Evolutionary conservation across 768 basidiomycete species (phyloP).

Genomic region (Chalciporus sphaerocephalus): DNA sequence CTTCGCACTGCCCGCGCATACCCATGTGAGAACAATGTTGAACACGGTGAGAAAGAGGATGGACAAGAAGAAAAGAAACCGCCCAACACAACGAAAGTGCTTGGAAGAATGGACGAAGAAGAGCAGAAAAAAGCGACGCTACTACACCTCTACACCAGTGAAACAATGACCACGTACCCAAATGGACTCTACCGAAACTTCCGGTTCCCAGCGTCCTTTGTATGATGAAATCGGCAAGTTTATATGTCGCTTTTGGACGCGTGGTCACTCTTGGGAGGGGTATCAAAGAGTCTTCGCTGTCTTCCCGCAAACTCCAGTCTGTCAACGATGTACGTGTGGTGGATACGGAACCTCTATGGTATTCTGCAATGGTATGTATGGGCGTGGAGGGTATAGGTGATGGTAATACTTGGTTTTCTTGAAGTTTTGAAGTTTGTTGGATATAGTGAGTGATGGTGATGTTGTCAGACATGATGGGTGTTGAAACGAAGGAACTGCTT

Average conservation of each 20-base stretch:
- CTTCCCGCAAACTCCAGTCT: conserved; percentile 42
- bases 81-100: not conserved
- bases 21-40: conserved; percentile 1
- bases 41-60: not conserved
- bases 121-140: not conserved
- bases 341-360: conserved; percentile 64
- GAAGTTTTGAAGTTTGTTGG: conserved; percentile 3
- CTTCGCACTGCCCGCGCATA: conserved; percentile 63
- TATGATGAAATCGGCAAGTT: conserved; percentile 72
- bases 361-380: conserved; percentile 38
- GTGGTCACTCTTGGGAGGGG: conserved; percentile 35
- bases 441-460: not conserved
- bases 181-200: conserved; percentile 94
- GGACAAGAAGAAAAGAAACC: not conserved
- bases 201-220: conserved; percentile 88
- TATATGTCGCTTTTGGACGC: conserved; percentile 63
- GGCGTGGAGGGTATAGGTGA: conserved; percentile 2
- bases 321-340: conserved; percentile 58
- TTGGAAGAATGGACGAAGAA: not conserved
- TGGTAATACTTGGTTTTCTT: conserved; percentile 1
- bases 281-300: conserved; percentile 34
- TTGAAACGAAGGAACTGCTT: conserved; percentile 1
- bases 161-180: conserved; percentile 46
- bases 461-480: conserved; percentile 19
- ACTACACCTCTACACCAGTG: not conserved